phyloP scores from a whole-genome alignment of 768 basidiomycete species.

The Tephrocybe sp. region DNA sequence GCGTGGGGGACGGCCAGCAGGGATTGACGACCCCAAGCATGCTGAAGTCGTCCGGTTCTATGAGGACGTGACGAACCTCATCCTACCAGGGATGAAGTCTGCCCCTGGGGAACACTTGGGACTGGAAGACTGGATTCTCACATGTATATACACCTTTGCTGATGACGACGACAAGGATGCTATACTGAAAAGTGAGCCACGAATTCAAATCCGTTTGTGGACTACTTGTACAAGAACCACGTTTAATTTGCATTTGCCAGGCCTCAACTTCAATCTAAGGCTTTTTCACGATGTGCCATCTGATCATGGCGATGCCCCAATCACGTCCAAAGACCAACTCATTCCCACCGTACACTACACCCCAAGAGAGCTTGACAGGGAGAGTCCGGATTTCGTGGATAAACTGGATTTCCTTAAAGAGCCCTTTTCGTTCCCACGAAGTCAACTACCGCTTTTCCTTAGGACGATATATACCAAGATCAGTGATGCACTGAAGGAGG shows the following conservation, averaged over 20 bases:
- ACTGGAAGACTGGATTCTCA: conserved; percentile 60
- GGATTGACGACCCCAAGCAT: conserved; percentile 57
- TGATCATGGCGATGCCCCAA: conserved; percentile 25
- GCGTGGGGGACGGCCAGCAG: conserved; percentile 34
- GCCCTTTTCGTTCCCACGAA: conserved; percentile 66
- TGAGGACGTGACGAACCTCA: conserved; percentile 82
- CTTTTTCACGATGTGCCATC: conserved; percentile 41
- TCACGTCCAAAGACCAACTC: conserved; percentile 37
- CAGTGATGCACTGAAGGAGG: conserved; percentile 28
- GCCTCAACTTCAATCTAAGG: conserved; percentile 59
- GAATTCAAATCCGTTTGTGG: conserved; percentile 10
- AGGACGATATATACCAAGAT: conserved; percentile 58
- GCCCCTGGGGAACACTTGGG: conserved; percentile 36
- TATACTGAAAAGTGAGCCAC: conserved; percentile 37
- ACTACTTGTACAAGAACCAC: too few relatives aligned
- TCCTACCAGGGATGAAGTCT: conserved; percentile 61
- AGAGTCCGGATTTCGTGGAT: conserved; percentile 53
- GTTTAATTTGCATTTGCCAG: conserved; percentile 37
- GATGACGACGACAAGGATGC: conserved; percentile 29
- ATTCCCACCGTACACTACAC: conserved; percentile 56
- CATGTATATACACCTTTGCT: conserved; percentile 65
- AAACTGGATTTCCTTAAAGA: conserved; percentile 60
- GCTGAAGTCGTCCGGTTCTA: conserved; percentile 69
- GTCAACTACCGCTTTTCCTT: conserved; percentile 69
- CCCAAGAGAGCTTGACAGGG: conserved; percentile 65